Percentiles rank a stretch among this genome's conserved stretches.
Conservation (phyloP, 768 basidiomycete species). For the Pisolithus orientalis region DNA sequence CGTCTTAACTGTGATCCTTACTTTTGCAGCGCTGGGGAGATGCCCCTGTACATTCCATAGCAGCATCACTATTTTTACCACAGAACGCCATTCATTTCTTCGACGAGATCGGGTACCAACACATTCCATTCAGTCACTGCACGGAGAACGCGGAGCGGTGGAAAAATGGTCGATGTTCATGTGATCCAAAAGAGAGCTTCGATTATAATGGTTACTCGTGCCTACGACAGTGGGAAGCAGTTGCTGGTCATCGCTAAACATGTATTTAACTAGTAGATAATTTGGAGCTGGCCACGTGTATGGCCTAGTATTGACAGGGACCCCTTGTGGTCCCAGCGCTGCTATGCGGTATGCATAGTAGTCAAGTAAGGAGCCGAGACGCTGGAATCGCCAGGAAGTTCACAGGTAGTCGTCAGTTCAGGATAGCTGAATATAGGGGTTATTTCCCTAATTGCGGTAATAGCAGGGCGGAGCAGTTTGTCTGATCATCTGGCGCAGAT, state of each 20-base stretch:
- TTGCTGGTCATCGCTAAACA: neutral
- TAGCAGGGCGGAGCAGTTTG: too few relatives aligned
- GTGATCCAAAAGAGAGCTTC: slow-evolving; percentile 15
- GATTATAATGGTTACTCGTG: slow-evolving; percentile 26
- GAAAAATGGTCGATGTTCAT: slow-evolving; percentile 18
- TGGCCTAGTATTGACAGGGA: too few relatives aligned
- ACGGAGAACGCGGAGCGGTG: slow-evolving; percentile 15
- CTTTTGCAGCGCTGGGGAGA: slow-evolving; percentile 79
- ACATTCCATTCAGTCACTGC: slow-evolving; percentile 23
- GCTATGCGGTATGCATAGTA: too few relatives aligned
- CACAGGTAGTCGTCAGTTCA: too few relatives aligned
- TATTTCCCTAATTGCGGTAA: too few relatives aligned
- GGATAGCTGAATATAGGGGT: too few relatives aligned
- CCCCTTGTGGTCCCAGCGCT: too few relatives aligned
- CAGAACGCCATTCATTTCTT: slow-evolving; percentile 94
- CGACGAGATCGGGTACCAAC: slow-evolving; percentile 65
- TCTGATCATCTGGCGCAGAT: too few relatives aligned
- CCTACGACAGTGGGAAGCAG: slow-evolving; percentile 17
- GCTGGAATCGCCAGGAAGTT: too few relatives aligned
- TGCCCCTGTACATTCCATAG: slow-evolving; percentile 88
- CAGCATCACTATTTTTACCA: slow-evolving; percentile 80
- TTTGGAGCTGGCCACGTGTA: too few relatives aligned
- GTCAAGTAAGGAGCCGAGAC: too few relatives aligned
- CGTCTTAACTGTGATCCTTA: neutral
- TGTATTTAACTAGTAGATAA: neutral